Conservation (phyloP, 2,329 filamentous ascomycete species). For the Pleurostoma richardsiae region DNA sequence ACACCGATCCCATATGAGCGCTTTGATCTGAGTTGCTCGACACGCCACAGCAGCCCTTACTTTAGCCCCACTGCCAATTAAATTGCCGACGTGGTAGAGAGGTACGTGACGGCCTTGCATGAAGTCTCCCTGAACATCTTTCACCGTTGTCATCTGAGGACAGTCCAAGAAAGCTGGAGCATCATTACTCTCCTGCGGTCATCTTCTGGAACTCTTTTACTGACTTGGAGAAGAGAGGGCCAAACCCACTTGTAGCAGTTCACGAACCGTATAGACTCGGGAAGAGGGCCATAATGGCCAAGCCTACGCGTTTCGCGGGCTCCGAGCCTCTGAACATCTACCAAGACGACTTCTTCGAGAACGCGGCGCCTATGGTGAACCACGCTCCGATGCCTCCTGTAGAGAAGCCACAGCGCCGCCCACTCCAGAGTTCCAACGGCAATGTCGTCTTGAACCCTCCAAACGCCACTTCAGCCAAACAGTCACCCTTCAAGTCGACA, state of each 20-base stretch:
- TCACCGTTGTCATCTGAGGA: not conserved
- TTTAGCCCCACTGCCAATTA: too few relatives aligned
- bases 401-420: slow-evolving; percentile 40
- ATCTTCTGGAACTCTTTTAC: not conserved
- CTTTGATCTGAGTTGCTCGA: too few relatives aligned
- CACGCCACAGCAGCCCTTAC: too few relatives aligned
- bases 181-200: not conserved
- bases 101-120: not conserved
- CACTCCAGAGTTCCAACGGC: slow-evolving; percentile 45
- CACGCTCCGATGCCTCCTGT: slow-evolving; percentile 52
- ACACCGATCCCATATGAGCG: too few relatives aligned
- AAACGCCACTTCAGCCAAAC: slow-evolving; percentile 42
- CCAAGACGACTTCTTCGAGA: slow-evolving; percentile 44
- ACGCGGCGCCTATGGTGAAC: slow-evolving; percentile 43
- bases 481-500: slow-evolving; percentile 65
- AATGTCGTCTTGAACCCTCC: slow-evolving; percentile 66
- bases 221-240: not conserved
- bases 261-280: not conserved
- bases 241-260: not conserved
- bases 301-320: slow-evolving; percentile 40
- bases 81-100: too few relatives aligned
- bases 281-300: slow-evolving; percentile 46
- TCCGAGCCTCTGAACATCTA: slow-evolving; percentile 47
- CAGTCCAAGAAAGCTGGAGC: not conserved
- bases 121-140: not conserved